Percentiles rank a stretch among this genome's conserved stretches.
These are phyloP conservation scores for Trametes sanguinea DNA, from an alignment of 768 basidiomycete genomes.

Conservation along the genomic window DNA sequence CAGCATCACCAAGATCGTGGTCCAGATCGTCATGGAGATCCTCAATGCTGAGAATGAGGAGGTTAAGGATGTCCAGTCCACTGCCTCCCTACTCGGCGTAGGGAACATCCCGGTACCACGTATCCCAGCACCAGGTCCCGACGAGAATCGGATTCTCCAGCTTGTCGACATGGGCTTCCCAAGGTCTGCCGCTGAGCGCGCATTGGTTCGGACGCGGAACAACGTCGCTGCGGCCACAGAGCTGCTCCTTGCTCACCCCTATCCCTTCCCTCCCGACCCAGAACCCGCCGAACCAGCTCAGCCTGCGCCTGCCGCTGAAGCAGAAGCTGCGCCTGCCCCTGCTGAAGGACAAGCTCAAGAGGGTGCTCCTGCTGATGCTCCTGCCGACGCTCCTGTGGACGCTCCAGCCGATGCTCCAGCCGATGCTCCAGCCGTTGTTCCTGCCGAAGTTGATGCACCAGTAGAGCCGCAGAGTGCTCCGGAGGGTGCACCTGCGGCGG, in stretches of 20 bases:
- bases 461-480: too few species aligned
- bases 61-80: conserved; percentile 46
- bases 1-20: conserved; percentile 71
- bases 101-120: conserved; percentile 36
- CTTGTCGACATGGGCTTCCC: conserved; percentile 97
- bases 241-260: conserved; percentile 79
- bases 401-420: conserved; percentile 8
- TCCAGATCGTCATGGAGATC: conserved; percentile 78
- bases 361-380: conserved; percentile 19
- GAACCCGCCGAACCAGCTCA: conserved; percentile 38
- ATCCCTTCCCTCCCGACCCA: conserved; percentile 71
- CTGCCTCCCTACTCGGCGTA: conserved; percentile 35
- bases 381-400: conserved; percentile 17
- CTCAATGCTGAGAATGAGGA: conserved; percentile 83
- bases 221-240: conserved; percentile 90
- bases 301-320: conserved; percentile 21
- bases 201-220: conserved; percentile 82
- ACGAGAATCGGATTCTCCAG: conserved; percentile 78
- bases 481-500: too few species aligned
- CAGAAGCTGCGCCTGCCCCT: conserved; percentile 18
- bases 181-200: conserved; percentile 82
- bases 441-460: background rate
- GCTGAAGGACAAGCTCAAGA: background rate
- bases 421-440: conserved; percentile 28
- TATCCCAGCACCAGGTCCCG: conserved; percentile 48